Conservation (phyloP, 2,329 filamentous ascomycete genomes). For the Talaromyces sp. region DNA sequence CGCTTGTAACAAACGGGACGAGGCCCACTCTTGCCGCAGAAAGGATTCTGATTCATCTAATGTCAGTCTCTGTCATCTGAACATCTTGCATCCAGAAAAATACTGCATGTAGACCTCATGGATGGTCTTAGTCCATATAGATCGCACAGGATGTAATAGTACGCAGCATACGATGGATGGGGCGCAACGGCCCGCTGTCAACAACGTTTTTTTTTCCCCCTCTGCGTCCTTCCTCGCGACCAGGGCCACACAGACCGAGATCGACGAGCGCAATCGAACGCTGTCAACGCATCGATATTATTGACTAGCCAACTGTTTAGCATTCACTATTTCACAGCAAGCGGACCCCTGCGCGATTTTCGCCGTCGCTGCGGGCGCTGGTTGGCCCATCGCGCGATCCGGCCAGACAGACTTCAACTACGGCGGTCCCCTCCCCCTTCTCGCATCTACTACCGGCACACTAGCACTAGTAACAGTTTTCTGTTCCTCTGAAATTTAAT, state of each 20-base stretch:
- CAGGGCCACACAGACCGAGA: background rate
- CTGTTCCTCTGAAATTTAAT: background rate
- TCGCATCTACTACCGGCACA: background rate
- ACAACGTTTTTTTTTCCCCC: slow-evolving; percentile 8
- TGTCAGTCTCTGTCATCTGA: too few species aligned
- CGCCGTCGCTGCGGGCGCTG: background rate
- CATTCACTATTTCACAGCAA: background rate
- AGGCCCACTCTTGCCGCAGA: background rate
- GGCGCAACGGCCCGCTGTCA: slow-evolving; percentile 11
- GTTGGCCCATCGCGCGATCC: background rate
- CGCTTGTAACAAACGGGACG: background rate
- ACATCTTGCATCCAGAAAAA: too few species aligned
- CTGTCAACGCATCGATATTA: background rate
- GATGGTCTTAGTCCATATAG: too few species aligned
- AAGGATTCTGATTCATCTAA: background rate
- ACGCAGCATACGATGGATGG: too few species aligned
- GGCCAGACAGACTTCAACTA: background rate
- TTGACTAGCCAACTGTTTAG: background rate
- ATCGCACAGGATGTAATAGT: too few species aligned
- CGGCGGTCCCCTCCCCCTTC: background rate
- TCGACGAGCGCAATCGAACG: background rate
- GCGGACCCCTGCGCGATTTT: background rate
- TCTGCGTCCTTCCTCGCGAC: background rate
- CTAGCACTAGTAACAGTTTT: too few species aligned
- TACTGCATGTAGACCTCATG: too few species aligned